Evolutionary conservation across 139 green algal genomes (phyloP).

Genomic region (Nannochloris sp.): DNA sequence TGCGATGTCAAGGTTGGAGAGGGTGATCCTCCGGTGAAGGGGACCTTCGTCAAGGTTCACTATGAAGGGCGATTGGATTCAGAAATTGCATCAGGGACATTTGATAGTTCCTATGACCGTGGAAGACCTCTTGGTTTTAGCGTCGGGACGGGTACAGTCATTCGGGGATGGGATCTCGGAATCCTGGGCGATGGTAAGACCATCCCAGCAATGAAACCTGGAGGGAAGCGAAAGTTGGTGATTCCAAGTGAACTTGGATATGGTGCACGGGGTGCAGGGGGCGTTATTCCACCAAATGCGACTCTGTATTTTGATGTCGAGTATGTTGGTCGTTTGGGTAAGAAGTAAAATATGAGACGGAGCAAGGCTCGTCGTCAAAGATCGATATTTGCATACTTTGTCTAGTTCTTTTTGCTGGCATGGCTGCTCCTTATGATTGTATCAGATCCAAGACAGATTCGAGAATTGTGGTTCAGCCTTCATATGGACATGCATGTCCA

Average conservation of each 20-base stretch:
- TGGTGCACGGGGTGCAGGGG: constrained; percentile 48
- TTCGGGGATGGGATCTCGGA: constrained; percentile 65
- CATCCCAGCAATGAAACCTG: constrained; percentile 82
- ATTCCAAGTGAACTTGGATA: constrained; percentile 61
- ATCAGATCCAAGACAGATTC: too few species aligned
- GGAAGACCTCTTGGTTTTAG: constrained; percentile 67
- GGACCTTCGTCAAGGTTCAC: constrained; percentile 37
- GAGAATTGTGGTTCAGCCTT: too few species aligned
- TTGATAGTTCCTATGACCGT: constrained; percentile 74
- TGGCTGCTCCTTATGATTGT: too few species aligned
- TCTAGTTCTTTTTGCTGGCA: too few species aligned
- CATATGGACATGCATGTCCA: too few species aligned
- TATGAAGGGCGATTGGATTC: constrained; percentile 67
- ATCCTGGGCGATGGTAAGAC: constrained; percentile 61
- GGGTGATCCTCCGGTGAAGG: constrained; percentile 6
- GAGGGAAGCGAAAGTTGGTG: constrained; percentile 49
- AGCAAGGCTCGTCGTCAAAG: background rate
- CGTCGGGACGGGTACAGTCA: constrained; percentile 13
- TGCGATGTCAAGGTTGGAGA: constrained; percentile 30
- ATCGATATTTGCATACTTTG: too few species aligned
- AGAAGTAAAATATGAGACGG: too few species aligned
- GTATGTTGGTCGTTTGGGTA: constrained; percentile 37
- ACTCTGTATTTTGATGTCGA: constrained; percentile 75
- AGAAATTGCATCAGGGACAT: constrained; percentile 48
- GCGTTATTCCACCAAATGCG: constrained; percentile 73